Evolutionary conservation across 441 rosid species (phyloP).

Genomic region (Gossypium trilobum): DNA sequence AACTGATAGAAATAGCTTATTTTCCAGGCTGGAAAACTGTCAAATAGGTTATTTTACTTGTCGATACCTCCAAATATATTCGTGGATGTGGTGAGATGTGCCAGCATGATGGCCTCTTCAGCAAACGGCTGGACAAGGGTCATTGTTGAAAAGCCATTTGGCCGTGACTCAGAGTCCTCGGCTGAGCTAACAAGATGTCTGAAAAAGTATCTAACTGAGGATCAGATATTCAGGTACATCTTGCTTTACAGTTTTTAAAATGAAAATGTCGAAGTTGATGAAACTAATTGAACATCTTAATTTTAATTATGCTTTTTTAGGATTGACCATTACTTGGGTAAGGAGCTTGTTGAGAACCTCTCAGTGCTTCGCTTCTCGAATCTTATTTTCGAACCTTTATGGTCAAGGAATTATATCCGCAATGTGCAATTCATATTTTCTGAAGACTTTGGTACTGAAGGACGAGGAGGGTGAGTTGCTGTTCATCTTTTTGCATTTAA

Average conservation of each 20-base stretch:
- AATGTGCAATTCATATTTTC: conserved; percentile 85
- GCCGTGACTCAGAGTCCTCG: conserved; percentile 76
- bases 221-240: conserved; percentile 77
- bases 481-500: background rate
- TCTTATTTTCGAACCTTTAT: conserved; percentile 80
- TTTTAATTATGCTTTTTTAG: conserved; percentile 22
- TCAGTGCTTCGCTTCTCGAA: conserved; percentile 88
- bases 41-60: conserved; percentile 79
- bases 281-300: background rate
- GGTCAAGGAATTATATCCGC: conserved; percentile 80
- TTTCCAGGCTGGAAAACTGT: conserved; percentile 52
- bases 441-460: conserved; percentile 90
- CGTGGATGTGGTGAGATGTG: conserved; percentile 75
- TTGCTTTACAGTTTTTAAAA: conserved; percentile 1
- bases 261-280: background rate
- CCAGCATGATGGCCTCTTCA: conserved; percentile 60
- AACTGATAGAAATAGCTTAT: background rate
- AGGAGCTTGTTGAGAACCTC: conserved; percentile 86
- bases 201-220: conserved; percentile 68
- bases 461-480: conserved; percentile 70
- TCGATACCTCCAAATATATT: conserved; percentile 79
- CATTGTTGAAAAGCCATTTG: conserved; percentile 88
- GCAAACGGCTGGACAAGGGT: conserved; percentile 77
- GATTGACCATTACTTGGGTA: conserved; percentile 89
- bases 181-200: conserved; percentile 62